A percentile compares a stretch with the other conserved stretches of the same genome.
Conservation (phyloP, 768 basidiomycete species). For the Arthromyces matolae region DNA sequence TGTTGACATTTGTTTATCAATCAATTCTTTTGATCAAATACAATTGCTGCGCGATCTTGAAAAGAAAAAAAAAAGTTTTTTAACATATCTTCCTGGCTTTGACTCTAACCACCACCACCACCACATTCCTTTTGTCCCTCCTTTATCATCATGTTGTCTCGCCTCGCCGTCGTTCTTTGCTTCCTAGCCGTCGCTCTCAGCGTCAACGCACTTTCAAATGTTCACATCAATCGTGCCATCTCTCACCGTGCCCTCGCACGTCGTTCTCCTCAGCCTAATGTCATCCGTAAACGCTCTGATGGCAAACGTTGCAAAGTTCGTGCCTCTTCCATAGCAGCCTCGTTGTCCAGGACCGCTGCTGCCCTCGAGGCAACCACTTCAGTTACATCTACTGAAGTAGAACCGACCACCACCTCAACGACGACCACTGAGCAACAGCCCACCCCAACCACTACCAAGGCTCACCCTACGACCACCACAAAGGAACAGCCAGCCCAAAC, state of each 20-base stretch:
- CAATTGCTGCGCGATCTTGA: no score
- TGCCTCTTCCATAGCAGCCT: conserved; percentile 22
- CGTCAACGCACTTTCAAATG: conserved; percentile 35
- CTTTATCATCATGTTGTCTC: conserved; percentile 17
- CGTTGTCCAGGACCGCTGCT: conserved; percentile 11
- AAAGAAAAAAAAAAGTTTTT: no score
- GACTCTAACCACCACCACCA: background rate
- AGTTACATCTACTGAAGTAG: background rate
- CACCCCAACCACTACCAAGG: conserved; percentile 3
- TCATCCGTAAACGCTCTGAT: conserved; percentile 28
- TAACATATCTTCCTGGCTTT: background rate
- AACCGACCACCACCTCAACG: conserved; percentile 2
- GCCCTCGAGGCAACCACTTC: background rate
- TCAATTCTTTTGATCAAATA: no score
- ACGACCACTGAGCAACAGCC: conserved; percentile 13
- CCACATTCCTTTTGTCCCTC: conserved; percentile 1
- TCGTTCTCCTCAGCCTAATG: conserved; percentile 19
- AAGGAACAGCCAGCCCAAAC: no score
- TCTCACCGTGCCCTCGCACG: conserved; percentile 39
- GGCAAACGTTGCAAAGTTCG: conserved; percentile 36
- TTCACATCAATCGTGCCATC: conserved; percentile 41
- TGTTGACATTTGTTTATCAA: no score
- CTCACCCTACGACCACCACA: conserved; percentile 13
- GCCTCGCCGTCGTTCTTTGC: conserved; percentile 16
- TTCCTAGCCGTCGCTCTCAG: conserved; percentile 33